Percentiles rank a stretch among this genome's conserved stretches.
These are phyloP conservation scores for Penicillium pulvis DNA, from an alignment of 495 filamentous ascomycete genomes.

Conservation along the genomic window DNA sequence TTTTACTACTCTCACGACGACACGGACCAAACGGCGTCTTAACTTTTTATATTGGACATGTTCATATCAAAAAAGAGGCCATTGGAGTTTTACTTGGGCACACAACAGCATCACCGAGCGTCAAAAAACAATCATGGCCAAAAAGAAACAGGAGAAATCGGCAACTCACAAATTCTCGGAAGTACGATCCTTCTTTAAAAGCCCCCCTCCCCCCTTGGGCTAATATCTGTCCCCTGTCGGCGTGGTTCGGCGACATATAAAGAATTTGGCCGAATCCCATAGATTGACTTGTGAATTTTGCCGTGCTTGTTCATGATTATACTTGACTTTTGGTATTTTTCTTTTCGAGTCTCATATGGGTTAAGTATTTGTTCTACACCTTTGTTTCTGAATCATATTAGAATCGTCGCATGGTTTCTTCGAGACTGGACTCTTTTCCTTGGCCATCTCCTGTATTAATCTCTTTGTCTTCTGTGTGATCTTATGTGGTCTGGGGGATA, in stretches of 20 bases:
- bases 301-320: background rate
- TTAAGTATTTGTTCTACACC: slow-evolving; percentile 2
- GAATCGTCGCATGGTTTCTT: slow-evolving; percentile 22
- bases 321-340: background rate
- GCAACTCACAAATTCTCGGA: background rate
- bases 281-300: slow-evolving; percentile 21
- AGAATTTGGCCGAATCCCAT: slow-evolving; percentile 12
- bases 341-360: slow-evolving; percentile 3
- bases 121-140: slow-evolving; percentile 8
- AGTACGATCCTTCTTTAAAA: too few relatives aligned
- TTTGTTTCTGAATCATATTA: slow-evolving; percentile 20
- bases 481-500: slow-evolving; percentile 10
- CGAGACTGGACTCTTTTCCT: slow-evolving; percentile 6
- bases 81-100: slow-evolving; percentile 28
- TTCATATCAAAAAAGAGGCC: slow-evolving; percentile 27
- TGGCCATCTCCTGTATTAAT: slow-evolving; percentile 29
- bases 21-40: slow-evolving; percentile 18
- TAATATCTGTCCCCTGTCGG: background rate
- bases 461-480: slow-evolving; percentile 18
- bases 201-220: too few relatives aligned
- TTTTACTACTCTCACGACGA: slow-evolving; percentile 25
- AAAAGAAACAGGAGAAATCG: slow-evolving; percentile 7
- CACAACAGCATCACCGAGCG: slow-evolving; percentile 25
- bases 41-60: slow-evolving; percentile 13
- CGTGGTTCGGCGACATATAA: slow-evolving; percentile 3